Percentiles rank a stretch among this genome's conserved stretches.
Evolutionary conservation across 2,329 filamentous ascomycete genomes (phyloP).

Genomic region (Lecanicillium sp.): DNA sequence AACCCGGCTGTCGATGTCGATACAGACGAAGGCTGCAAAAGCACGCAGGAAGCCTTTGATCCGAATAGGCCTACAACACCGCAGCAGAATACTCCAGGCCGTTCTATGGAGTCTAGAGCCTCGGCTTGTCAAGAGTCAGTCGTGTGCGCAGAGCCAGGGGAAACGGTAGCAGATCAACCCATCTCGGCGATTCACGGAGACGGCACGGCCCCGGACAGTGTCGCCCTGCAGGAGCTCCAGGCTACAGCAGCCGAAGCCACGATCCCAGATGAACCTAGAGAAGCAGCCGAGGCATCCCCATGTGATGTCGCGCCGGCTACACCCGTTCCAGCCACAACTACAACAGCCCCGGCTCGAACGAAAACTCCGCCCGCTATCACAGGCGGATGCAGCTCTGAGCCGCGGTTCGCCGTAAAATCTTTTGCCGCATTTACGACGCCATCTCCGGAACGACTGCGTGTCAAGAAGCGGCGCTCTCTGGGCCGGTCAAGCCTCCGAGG

Average conservation of each 20-base stretch:
- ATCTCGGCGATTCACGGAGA: too few relatives aligned
- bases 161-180: too few relatives aligned
- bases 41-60: too few relatives aligned
- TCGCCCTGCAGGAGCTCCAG: neutral
- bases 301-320: neutral
- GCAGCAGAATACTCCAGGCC: too few relatives aligned
- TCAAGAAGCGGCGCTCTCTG: conserved; percentile 15
- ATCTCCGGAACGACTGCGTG: conserved; percentile 34
- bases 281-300: neutral
- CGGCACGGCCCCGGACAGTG: too few relatives aligned
- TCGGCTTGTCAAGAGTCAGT: too few relatives aligned
- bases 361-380: neutral
- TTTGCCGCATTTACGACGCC: conserved; percentile 49
- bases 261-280: neutral
- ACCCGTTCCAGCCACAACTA: neutral
- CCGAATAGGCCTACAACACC: too few relatives aligned
- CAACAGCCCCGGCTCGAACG: too few relatives aligned
- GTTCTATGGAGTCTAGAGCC: too few relatives aligned
- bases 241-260: neutral
- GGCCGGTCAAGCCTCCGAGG: conserved; percentile 21
- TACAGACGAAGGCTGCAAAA: neutral
- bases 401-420: conserved; percentile 43
- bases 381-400: conserved; percentile 37
- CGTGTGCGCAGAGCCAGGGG: too few relatives aligned
- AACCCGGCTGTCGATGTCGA: too few relatives aligned